Evolutionary conservation across 768 basidiomycete species (phyloP).

Genomic region (Hebeloma cylindrosporum): DNA sequence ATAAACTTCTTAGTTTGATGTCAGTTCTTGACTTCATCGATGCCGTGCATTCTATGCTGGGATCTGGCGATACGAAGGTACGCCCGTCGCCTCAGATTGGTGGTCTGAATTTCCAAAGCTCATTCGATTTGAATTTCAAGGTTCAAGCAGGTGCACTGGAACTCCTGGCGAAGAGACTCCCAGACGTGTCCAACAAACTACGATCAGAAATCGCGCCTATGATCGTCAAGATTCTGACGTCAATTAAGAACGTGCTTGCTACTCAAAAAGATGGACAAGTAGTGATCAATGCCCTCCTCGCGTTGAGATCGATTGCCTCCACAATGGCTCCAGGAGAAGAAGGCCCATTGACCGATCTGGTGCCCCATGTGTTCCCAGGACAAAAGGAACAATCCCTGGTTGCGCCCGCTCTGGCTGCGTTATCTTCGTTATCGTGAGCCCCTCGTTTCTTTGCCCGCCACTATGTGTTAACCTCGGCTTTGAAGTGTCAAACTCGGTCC

Average conservation of each 20-base stretch:
- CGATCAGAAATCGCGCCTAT: constrained; percentile 51
- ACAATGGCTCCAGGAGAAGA: constrained; percentile 71
- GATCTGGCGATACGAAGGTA: constrained; percentile 54
- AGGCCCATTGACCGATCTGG: constrained; percentile 49
- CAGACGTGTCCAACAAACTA: constrained; percentile 52
- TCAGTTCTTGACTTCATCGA: constrained; percentile 68
- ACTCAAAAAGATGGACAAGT: constrained; percentile 39
- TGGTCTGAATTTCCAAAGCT: neutral
- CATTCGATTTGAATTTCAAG: constrained; percentile 33
- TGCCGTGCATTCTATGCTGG: constrained; percentile 55
- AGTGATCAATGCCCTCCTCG: constrained; percentile 51
- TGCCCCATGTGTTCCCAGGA: constrained; percentile 58
- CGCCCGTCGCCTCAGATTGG: too few species aligned
- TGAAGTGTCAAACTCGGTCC: constrained; percentile 76
- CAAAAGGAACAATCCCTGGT: constrained; percentile 41
- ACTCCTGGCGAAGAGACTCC: constrained; percentile 65
- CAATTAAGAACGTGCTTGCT: constrained; percentile 50
- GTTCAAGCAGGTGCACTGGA: constrained; percentile 68
- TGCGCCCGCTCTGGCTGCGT: constrained; percentile 47
- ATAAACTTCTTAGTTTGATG: constrained; percentile 59
- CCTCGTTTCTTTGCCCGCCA: neutral
- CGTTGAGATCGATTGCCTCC: constrained; percentile 57
- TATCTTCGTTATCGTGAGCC: constrained; percentile 64
- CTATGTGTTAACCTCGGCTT: constrained; percentile 10
- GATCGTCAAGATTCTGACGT: constrained; percentile 52